Evolutionary conservation across 1,139 yeast genomes (phyloP).

Genomic region (Hemisphaericaspora subhashii): DNA sequence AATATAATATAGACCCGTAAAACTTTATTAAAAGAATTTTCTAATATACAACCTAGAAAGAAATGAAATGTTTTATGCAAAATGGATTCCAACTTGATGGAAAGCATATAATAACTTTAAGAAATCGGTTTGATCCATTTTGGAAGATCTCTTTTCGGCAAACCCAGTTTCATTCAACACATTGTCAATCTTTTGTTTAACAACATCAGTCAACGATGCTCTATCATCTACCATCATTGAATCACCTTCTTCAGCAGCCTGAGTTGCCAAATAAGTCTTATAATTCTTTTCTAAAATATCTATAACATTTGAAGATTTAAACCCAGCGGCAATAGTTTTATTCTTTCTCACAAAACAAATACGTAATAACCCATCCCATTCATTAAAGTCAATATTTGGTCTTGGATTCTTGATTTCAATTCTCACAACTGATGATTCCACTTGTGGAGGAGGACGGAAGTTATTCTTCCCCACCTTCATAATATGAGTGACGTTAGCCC

Average conservation of each 20-base stretch:
- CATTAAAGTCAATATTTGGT: conserved; percentile 87
- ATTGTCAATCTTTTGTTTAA: conserved; percentile 57
- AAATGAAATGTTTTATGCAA: conserved; percentile 53
- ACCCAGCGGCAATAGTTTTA: conserved; percentile 90
- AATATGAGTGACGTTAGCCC: conserved; percentile 97
- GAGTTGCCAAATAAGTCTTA: conserved; percentile 70
- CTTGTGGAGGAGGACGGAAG: conserved; percentile 98
- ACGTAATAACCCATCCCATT: conserved; percentile 95
- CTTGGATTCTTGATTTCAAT: conserved; percentile 90
- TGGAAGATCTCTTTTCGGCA: conserved; percentile 86
- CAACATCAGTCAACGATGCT: conserved; percentile 42
- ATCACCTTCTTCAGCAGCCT: conserved; percentile 49
- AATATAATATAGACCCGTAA: background rate
- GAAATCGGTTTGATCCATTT: conserved; percentile 94
- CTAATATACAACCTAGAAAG: conserved; percentile 7
- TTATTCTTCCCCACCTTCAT: conserved; percentile 98
- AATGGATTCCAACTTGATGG: conserved; percentile 96
- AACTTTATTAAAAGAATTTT: too few relatives aligned
- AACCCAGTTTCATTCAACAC: conserved; percentile 80
- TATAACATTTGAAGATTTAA: conserved; percentile 79
- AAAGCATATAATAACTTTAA: conserved; percentile 84
- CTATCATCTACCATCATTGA: conserved; percentile 55
- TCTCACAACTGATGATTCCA: conserved; percentile 93
- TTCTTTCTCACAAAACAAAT: conserved; percentile 91
- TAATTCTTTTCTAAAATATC: conserved; percentile 87